A percentile compares a stretch with the other conserved stretches of the same genome.
Evolutionary conservation across 2,329 filamentous ascomycete species (phyloP).

Genomic region (Ceratocystiopsis brevicomis): DNA sequence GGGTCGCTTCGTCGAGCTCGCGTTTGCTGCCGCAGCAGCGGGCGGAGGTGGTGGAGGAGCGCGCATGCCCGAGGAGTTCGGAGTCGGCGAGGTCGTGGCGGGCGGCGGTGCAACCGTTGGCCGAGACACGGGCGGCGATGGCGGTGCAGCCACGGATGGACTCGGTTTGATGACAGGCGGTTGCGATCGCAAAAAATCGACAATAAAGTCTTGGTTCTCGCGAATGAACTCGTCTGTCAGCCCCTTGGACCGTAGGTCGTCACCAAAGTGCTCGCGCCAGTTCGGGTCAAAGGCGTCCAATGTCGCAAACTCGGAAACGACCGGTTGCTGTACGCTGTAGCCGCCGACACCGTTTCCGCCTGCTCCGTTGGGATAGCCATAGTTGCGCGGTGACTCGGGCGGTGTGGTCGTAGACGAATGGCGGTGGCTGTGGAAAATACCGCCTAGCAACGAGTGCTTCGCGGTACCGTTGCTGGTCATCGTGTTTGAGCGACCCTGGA

Average conservation of each 20-base stretch:
- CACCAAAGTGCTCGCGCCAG: constrained; percentile 47
- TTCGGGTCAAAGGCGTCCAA: constrained; percentile 45
- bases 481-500: constrained; percentile 12
- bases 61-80: constrained; percentile 12
- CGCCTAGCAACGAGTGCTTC: constrained; percentile 32
- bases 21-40: constrained; percentile 10
- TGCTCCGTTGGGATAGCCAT: constrained; percentile 10
- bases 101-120: constrained; percentile 15
- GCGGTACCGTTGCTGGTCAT: constrained; percentile 10
- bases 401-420: constrained; percentile 32
- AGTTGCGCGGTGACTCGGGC: constrained; percentile 34
- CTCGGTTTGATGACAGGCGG: constrained; percentile 16
- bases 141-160: constrained; percentile 5
- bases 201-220: constrained; percentile 50
- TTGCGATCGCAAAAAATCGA: constrained; percentile 42
- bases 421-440: constrained; percentile 41
- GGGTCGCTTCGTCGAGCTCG: constrained; percentile 16
- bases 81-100: constrained; percentile 14
- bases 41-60: constrained; percentile 24
- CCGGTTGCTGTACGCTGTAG: background rate
- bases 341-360: background rate
- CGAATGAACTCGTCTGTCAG: constrained; percentile 48
- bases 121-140: constrained; percentile 12
- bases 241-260: constrained; percentile 42
- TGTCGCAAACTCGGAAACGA: constrained; percentile 37